Percentiles rank a stretch among this genome's conserved stretches.
These are phyloP conservation scores for Auriculariales sp. DNA, from an alignment of 768 basidiomycete species.

Conservation along the genomic window DNA sequence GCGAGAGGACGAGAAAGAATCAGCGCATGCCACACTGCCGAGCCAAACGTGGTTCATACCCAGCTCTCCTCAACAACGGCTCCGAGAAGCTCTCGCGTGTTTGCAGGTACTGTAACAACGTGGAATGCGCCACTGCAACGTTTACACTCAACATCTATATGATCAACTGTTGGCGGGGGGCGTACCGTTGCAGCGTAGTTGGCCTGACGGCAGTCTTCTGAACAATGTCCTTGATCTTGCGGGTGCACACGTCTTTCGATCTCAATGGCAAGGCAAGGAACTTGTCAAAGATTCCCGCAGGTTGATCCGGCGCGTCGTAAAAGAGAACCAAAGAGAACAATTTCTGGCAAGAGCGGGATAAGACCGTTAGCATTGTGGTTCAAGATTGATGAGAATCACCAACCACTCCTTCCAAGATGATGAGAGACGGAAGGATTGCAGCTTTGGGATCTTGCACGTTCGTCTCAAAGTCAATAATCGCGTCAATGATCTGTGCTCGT, in stretches of 20 bases:
- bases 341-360: neutral
- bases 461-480: neutral
- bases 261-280: neutral
- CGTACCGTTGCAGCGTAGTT: neutral
- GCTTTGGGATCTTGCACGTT: neutral
- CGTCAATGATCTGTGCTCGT: no score
- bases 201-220: neutral
- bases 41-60: conserved; percentile 11
- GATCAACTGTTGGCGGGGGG: neutral
- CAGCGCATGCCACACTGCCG: neutral
- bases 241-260: neutral
- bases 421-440: neutral
- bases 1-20: neutral
- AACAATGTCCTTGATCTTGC: neutral
- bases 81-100: conserved; percentile 22
- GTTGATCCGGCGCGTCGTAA: conserved; percentile 3
- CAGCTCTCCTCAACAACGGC: conserved; percentile 29
- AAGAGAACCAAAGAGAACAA: neutral
- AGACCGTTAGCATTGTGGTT: neutral
- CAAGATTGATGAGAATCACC: no score
- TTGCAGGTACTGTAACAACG: conserved; percentile 25
- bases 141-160: neutral
- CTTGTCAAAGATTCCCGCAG: conserved; percentile 1
- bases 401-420: neutral
- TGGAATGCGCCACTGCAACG: conserved; percentile 16